These are phyloP conservation scores for Eucalyptus curtisii DNA, from an alignment of 345 rosid genomes.

Conservation along the genomic window DNA sequence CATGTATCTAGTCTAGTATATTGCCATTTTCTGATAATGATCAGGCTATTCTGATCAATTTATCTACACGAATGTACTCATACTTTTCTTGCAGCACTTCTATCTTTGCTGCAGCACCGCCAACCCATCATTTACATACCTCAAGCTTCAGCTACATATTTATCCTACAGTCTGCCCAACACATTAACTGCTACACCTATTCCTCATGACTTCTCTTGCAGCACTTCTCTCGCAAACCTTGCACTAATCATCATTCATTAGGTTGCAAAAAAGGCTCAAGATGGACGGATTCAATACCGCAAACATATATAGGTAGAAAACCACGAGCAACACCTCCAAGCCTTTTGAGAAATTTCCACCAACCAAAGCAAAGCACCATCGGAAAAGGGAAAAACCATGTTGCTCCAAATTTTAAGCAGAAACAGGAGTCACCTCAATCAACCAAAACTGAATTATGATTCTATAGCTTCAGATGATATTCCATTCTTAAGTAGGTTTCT, in stretches of 20 bases:
- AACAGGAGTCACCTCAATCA: neutral
- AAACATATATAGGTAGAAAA: neutral
- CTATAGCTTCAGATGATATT: neutral
- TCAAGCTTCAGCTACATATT: neutral
- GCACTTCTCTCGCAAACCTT: neutral
- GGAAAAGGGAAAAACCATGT: neutral
- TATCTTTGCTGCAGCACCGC: neutral
- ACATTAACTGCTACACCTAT: neutral
- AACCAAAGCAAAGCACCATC: neutral
- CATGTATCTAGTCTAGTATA: neutral
- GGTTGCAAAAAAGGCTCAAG: neutral
- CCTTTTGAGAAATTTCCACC: neutral
- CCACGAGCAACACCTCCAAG: neutral
- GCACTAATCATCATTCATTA: neutral
- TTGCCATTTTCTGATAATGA: neutral
- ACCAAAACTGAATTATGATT: neutral
- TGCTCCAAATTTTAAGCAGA: neutral
- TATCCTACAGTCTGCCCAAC: neutral
- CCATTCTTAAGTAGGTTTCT: neutral
- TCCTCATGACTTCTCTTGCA: neutral
- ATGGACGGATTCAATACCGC: neutral
- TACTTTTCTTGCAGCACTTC: neutral
- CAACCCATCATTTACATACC: neutral
- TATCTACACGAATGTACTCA: neutral
- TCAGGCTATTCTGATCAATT: neutral